Base-by-base conservation (phyloP, 1,284 basidiomycete species). In the Trichosporon asahii region DNA sequence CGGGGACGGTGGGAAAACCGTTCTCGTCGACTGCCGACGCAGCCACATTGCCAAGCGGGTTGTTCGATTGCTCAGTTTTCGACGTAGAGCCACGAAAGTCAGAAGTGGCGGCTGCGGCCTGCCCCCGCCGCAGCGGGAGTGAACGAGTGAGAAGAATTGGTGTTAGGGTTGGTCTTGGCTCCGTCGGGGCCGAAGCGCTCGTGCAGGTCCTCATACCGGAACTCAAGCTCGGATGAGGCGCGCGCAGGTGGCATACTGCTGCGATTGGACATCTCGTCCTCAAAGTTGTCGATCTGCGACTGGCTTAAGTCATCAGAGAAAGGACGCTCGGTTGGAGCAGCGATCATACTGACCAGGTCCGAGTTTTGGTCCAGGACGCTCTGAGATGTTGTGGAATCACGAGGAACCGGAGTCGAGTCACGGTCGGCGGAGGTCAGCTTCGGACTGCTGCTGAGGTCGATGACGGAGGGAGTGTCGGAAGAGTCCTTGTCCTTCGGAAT, bases 211-310 rank as follows among this genome's bases (percentile, higher is more conserved):
- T 73, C 72, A 53, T 68, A 73, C n/a, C 70, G 60, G 63, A 73
- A 73, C 68, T 73, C 72, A 21, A 73, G 67, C 53, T 73, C 70
- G 15, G 69, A 71, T 3, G 70, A 71, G 0, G 72, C 72, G 4
- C 72, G 70, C 0, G 72, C 72, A 21, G 72, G 72, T 1, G 72
- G 72, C 68, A 73, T 68, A 5, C 63, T 66, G 11, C 55, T 68
- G 15, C 70, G 64, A 65, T 73, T 69, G 2, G 70, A 69, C 31
- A 27, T 27, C 1, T 68, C 25, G 44, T 70, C 66, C 66, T 67
- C 68, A 12, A 35, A 53, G 60, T 37, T 53, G 40, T 64, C 67
- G 31, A 37, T 21, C 63, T 27, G 35, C 23, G 46, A 29, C 44
- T 61, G 57, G 57, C 57, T 61, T 18, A 61, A 21, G n/a, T 61